Evolutionary conservation across 148 eudicot species (phyloP).

Genomic region (Silene conica): DNA sequence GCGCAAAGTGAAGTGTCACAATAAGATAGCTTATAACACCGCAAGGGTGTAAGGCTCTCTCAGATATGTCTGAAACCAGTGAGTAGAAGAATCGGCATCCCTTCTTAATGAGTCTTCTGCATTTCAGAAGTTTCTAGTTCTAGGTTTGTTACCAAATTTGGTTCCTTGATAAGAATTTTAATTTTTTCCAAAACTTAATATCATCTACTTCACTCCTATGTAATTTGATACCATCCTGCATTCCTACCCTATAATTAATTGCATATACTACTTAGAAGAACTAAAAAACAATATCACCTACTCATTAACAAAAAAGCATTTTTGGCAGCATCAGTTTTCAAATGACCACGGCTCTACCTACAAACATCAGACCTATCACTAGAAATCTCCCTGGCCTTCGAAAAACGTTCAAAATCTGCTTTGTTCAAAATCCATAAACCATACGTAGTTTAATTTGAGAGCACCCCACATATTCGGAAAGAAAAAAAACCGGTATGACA

Average conservation of each 20-base stretch:
- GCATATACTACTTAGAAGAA: neutral
- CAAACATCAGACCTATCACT: neutral
- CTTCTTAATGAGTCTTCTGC: too few relatives aligned
- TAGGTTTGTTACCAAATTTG: too few relatives aligned
- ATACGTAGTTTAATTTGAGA: too few relatives aligned
- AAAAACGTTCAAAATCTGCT: neutral
- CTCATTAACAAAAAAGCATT: neutral
- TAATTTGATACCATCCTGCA: neutral
- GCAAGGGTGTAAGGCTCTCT: too few relatives aligned
- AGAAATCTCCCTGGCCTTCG: neutral
- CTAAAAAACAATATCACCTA: neutral
- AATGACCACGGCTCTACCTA: neutral
- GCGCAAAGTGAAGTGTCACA: too few relatives aligned
- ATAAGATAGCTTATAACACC: too few relatives aligned
- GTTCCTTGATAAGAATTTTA: too few relatives aligned
- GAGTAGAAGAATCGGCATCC: too few relatives aligned
- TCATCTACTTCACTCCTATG: neutral
- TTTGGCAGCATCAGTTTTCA: neutral
- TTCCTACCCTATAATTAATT: neutral
- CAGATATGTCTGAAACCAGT: too few relatives aligned
- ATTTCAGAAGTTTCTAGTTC: too few relatives aligned
- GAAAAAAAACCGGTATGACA: neutral
- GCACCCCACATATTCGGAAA: neutral
- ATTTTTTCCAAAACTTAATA: neutral
- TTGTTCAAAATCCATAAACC: too few relatives aligned